Percentiles rank a stretch among this genome's conserved stretches.
phyloP scores from a whole-genome alignment of 768 basidiomycete genomes.

The Crepidotus variabilis region DNA sequence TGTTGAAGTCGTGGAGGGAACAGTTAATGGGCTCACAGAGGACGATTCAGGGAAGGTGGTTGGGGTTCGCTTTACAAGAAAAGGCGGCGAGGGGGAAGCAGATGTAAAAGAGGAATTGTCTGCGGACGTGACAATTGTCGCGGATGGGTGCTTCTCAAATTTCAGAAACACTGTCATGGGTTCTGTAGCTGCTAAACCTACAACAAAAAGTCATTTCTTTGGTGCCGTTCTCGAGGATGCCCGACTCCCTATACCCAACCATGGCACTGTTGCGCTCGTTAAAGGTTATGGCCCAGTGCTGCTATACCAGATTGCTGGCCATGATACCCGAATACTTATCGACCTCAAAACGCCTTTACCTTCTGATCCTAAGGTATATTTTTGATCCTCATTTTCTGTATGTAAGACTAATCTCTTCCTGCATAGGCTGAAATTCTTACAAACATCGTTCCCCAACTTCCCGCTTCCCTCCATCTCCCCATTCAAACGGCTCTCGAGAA shows the following conservation, averaged over 20 bases:
- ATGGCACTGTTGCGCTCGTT: slow-evolving; percentile 82
- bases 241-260: slow-evolving; percentile 64
- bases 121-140: slow-evolving; percentile 81
- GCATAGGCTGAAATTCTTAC: slow-evolving; percentile 62
- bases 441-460: slow-evolving; percentile 80
- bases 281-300: slow-evolving; percentile 85
- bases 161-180: slow-evolving; percentile 75
- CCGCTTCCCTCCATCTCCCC: slow-evolving; percentile 61
- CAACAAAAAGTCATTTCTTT: slow-evolving; percentile 75
- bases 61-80: slow-evolving; percentile 62
- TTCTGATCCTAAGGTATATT: slow-evolving; percentile 70
- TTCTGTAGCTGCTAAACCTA: slow-evolving; percentile 40
- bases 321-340: slow-evolving; percentile 91
- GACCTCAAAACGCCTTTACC: slow-evolving; percentile 87
- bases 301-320: slow-evolving; percentile 85
- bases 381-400: background rate
- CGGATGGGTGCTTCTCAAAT: slow-evolving; percentile 95
- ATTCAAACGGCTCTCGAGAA: slow-evolving; percentile 69
- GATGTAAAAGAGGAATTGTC: slow-evolving; percentile 45
- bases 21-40: slow-evolving; percentile 72
- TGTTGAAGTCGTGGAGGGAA: slow-evolving; percentile 84
- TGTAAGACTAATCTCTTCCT: slow-evolving; percentile 2
- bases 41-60: slow-evolving; percentile 47
- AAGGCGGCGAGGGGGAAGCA: slow-evolving; percentile 19
- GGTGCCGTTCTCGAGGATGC: slow-evolving; percentile 82